These are phyloP conservation scores for Sporothrix sp. DNA, from an alignment of 2,329 filamentous ascomycete genomes.

Conservation along the genomic window DNA sequence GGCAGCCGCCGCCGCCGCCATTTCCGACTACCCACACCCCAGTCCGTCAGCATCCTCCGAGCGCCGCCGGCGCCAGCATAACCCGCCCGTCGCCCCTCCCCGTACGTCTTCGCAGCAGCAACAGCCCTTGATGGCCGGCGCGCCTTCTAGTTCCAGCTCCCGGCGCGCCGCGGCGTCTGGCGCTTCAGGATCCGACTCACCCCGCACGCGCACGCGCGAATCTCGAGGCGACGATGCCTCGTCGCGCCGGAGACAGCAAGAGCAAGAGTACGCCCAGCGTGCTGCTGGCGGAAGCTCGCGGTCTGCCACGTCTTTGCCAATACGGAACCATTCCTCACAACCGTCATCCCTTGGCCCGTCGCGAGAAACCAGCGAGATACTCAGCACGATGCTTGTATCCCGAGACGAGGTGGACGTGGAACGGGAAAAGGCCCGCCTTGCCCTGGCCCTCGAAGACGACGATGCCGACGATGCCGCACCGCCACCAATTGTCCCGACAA, in stretches of 20 bases:
- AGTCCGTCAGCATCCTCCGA: slow-evolving; percentile 33
- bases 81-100: slow-evolving; percentile 65
- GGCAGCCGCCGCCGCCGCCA: slow-evolving; percentile 10
- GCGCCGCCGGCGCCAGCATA: slow-evolving; percentile 45
- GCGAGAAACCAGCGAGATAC: slow-evolving; percentile 68
- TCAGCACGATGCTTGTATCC: slow-evolving; percentile 67
- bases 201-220: slow-evolving; percentile 19
- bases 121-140: background rate
- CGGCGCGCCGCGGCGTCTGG: slow-evolving; percentile 25
- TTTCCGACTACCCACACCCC: slow-evolving; percentile 29
- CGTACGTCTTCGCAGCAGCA: slow-evolving; percentile 58
- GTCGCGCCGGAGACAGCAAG: slow-evolving; percentile 32
- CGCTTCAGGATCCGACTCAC: slow-evolving; percentile 23
- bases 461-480: slow-evolving; percentile 38
- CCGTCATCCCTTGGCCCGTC: slow-evolving; percentile 50
- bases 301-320: slow-evolving; percentile 32
- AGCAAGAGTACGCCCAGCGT: slow-evolving; percentile 29
- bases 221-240: slow-evolving; percentile 26
- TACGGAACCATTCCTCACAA: slow-evolving; percentile 38
- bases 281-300: background rate
- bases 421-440: slow-evolving; percentile 59
- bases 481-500: slow-evolving; percentile 34
- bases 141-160: slow-evolving; percentile 25
- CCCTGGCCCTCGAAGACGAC: slow-evolving; percentile 44
- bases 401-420: slow-evolving; percentile 65